phyloP scores from a whole-genome alignment of 257 asterid genomes.

The Nicotiana tomentosiformis region DNA sequence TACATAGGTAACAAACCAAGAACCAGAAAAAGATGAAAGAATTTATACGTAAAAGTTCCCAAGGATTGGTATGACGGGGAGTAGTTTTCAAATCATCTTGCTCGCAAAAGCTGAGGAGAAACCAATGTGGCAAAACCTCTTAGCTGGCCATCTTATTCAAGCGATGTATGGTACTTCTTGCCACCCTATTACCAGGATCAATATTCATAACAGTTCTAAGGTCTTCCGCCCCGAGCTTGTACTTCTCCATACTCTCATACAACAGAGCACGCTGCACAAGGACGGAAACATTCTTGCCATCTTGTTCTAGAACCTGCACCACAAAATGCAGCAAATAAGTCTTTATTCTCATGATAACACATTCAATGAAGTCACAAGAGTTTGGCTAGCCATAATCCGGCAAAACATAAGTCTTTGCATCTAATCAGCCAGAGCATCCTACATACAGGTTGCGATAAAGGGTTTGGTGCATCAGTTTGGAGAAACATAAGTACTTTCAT shows the following conservation, averaged over 20 bases:
- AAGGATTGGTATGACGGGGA: not conserved
- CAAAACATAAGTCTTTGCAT: not conserved
- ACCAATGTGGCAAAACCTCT: conserved; percentile 10
- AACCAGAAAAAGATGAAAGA: not conserved
- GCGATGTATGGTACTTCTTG: conserved; percentile 91
- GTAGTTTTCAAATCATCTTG: not conserved
- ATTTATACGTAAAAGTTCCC: not conserved
- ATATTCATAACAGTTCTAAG: conserved; percentile 89
- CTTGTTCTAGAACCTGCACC: conserved; percentile 66
- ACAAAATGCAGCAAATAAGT: conserved; percentile 17
- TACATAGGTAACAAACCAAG: not conserved
- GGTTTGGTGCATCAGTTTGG: too few species aligned
- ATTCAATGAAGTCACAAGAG: not conserved
- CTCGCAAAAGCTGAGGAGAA: not conserved
- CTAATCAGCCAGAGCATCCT: not conserved
- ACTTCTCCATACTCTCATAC: conserved; percentile 96
- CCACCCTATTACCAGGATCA: conserved; percentile 83
- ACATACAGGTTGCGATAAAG: not conserved
- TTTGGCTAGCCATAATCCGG: not conserved
- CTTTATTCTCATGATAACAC: not conserved
- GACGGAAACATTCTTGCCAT: conserved; percentile 48
- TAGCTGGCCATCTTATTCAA: conserved; percentile 75
- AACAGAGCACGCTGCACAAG: conserved; percentile 94
- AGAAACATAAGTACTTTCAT: not conserved
- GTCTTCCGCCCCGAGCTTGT: conserved; percentile 97